phyloP scores from a whole-genome alignment of 2,329 filamentous ascomycete genomes.

The Sclerotinia spermophila region DNA sequence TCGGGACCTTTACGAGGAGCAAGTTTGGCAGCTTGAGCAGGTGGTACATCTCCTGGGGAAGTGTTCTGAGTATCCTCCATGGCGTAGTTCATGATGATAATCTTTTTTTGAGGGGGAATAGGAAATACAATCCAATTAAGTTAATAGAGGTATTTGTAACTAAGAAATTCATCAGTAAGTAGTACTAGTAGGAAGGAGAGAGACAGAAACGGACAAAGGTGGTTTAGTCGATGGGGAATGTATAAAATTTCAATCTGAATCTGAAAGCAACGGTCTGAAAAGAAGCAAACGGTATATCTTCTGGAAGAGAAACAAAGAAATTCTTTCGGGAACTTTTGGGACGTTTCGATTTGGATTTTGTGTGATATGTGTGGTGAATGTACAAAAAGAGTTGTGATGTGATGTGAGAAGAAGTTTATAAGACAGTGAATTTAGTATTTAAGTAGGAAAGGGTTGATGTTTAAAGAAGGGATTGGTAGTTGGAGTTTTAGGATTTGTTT shows the following conservation, averaged over 20 bases:
- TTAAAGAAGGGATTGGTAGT: background rate
- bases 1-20: constrained; percentile 57
- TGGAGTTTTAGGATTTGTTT: constrained; percentile 10
- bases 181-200: constrained; percentile 3
- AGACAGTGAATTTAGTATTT: background rate
- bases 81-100: constrained; percentile 42
- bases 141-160: background rate
- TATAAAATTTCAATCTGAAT: constrained; percentile 18
- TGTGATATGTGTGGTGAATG: background rate
- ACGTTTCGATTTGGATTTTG: background rate
- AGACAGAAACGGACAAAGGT: constrained; percentile 26
- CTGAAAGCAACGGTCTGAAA: constrained; percentile 25
- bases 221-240: constrained; percentile 13
- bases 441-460: background rate
- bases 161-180: background rate
- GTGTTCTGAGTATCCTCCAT: constrained; percentile 63
- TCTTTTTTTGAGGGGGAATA: background rate
- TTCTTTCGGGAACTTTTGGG: background rate
- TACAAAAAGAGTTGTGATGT: background rate
- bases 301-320: constrained; percentile 16
- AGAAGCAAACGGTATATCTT: constrained; percentile 9
- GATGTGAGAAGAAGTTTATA: background rate
- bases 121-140: background rate
- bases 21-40: constrained; percentile 59
- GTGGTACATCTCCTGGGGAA: constrained; percentile 51